Base-by-base conservation (phyloP, 371 early-diverging fungal genomes). In the Mucor saturninus region DNA sequence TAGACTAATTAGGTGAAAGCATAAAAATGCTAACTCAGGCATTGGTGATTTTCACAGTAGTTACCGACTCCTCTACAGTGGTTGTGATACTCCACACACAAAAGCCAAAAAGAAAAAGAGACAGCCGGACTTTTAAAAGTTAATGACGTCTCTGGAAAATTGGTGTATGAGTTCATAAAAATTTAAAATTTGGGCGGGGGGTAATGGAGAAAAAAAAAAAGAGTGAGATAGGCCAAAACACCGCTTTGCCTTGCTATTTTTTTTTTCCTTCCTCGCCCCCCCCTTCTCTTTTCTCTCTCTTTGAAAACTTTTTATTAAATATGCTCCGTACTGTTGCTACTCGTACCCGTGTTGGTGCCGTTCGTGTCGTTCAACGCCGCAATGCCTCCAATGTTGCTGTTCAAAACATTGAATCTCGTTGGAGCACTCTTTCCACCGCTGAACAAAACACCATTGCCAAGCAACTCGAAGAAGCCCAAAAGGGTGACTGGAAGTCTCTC, bases 401-500 rank as follows among this genome's bases (percentile, higher is more conserved):
- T 64, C 72, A 84, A 63, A 89, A 91, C 79, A 66, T 93, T 52
- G 91, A 93, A 72, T 69, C 86, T 56, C 87, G 90, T 69, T 97
- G 97, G 95, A 86, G 83, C 76, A 86, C 90, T 66, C 85, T 98
- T 59, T 89, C 96, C 40, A 83, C 88, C 62, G 82, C 84, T 64
- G 95, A 96, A 77, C 94, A 93, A 84, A 84, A 84, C 67, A 89
- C 90, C 58, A 86, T 96, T 61, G 82, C 91, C 61, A 92, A 90
- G 75, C 80, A 85, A 64, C 86, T 98, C 48, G 86, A 85, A 67
- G 92, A 90, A 74, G 81, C 81, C 65, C 94, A 96, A 85, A 93
- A 93, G 85, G 93, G 86, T 54, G 97, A 98, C 83, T 98, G 98
- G 98, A 92, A 91, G 83, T 78, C 84, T 64, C 80, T 98, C 68